These are phyloP conservation scores for Huntiella abstrusa DNA, from an alignment of 2,329 filamentous ascomycete genomes.

Conservation along the genomic window DNA sequence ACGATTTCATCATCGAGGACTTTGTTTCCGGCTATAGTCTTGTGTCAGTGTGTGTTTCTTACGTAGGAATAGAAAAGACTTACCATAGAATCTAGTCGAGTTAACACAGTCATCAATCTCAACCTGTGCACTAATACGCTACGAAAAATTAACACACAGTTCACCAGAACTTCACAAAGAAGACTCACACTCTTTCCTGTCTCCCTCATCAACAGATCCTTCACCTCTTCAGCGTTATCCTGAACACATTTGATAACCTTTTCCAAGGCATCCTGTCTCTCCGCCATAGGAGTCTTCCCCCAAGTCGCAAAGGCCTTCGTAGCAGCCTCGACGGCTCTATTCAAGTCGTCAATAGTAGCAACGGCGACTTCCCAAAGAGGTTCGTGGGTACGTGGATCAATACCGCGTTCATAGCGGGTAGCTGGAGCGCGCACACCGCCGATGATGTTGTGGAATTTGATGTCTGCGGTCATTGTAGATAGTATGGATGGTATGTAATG, in stretches of 20 bases:
- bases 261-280: constrained; percentile 17
- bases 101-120: neutral
- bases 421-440: neutral
- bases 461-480: neutral
- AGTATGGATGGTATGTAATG: neutral
- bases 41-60: neutral
- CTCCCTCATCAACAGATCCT: constrained; percentile 12
- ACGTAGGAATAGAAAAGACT: neutral
- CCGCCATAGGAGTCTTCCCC: constrained; percentile 15
- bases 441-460: constrained; percentile 6
- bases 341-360: constrained; percentile 16
- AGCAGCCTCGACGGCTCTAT: constrained; percentile 16
- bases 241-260: constrained; percentile 21
- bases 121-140: constrained; percentile 3
- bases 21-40: neutral
- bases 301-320: constrained; percentile 16
- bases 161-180: neutral
- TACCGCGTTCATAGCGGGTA: constrained; percentile 5
- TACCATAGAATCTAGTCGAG: constrained; percentile 6
- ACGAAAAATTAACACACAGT: neutral
- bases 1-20: constrained; percentile 11
- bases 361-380: constrained; percentile 18
- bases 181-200: constrained; percentile 14
- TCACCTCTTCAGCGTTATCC: constrained; percentile 16
- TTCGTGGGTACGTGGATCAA: constrained; percentile 18